Conservation (phyloP, 1,284 basidiomycete species). For the Polyporus tsugae region DNA sequence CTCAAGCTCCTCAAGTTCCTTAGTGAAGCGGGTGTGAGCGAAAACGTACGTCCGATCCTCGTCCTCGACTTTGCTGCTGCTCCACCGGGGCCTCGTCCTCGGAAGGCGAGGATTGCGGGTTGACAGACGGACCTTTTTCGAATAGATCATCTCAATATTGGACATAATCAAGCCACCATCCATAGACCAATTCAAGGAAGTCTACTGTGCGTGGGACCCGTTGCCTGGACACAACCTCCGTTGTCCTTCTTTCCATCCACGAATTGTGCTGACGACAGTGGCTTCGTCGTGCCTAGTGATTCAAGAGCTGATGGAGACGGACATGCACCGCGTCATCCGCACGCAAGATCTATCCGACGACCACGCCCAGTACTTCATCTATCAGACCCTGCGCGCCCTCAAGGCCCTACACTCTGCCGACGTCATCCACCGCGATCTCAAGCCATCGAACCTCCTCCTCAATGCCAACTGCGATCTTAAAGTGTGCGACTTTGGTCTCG, state of each 20-base stretch:
- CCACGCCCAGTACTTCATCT: constrained; percentile 75
- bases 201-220: constrained; percentile 68
- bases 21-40: constrained; percentile 90
- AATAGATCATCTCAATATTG: constrained; percentile 92
- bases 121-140: constrained; percentile 11
- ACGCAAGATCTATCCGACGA: constrained; percentile 87
- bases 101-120: background rate
- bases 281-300: constrained; percentile 58
- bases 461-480: constrained; percentile 98
- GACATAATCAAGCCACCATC: constrained; percentile 94
- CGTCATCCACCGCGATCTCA: constrained; percentile 95
- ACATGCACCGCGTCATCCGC: constrained; percentile 77
- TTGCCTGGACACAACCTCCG: constrained; percentile 10
- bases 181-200: constrained; percentile 93
- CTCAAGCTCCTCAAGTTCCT: constrained; percentile 92
- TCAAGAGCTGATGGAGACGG: constrained; percentile 81
- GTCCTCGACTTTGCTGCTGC: constrained; percentile 8
- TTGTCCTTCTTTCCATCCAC: background rate
- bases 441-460: constrained; percentile 94
- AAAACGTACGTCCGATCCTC: constrained; percentile 74
- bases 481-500: constrained; percentile 73
- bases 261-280: background rate
- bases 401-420: constrained; percentile 95
- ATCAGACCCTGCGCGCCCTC: constrained; percentile 90
- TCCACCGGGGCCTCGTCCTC: constrained; percentile 4